Conservation (phyloP, 2,329 filamentous ascomycete genomes). For the Penicillium aurantiogriseum region DNA sequence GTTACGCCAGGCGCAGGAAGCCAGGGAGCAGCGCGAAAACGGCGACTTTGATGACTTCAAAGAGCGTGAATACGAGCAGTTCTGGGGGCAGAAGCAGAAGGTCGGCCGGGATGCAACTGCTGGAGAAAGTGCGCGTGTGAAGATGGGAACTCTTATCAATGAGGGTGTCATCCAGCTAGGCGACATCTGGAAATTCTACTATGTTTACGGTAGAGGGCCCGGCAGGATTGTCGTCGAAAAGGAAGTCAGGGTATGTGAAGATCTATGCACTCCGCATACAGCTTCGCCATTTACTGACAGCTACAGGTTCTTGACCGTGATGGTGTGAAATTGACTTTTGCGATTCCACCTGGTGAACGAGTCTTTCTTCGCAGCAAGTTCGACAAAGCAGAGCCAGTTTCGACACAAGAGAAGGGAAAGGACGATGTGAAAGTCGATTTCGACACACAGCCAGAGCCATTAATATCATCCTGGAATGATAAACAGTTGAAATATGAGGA, state of each 20-base stretch:
- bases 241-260: constrained; percentile 40
- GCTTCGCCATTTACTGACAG: background rate
- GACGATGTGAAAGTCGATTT: background rate
- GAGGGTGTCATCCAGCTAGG: constrained; percentile 38
- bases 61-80: constrained; percentile 53
- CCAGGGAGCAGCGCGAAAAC: constrained; percentile 50
- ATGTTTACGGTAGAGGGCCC: constrained; percentile 28
- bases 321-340: constrained; percentile 35
- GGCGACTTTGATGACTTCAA: constrained; percentile 60
- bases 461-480: background rate
- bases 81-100: constrained; percentile 58
- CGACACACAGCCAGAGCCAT: background rate
- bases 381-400: background rate
- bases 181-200: constrained; percentile 44
- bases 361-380: constrained; percentile 29
- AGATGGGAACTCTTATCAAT: constrained; percentile 37
- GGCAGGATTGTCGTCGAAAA: constrained; percentile 41
- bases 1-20: constrained; percentile 54
- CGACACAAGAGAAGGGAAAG: background rate
- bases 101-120: constrained; percentile 33
- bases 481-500: background rate
- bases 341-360: constrained; percentile 40
- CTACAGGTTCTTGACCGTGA: constrained; percentile 37
- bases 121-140: constrained; percentile 45
- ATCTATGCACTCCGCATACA: background rate